These are phyloP conservation scores for Blastobotrys parvus DNA, from an alignment of 805 yeast genomes.

Conservation along the genomic window DNA sequence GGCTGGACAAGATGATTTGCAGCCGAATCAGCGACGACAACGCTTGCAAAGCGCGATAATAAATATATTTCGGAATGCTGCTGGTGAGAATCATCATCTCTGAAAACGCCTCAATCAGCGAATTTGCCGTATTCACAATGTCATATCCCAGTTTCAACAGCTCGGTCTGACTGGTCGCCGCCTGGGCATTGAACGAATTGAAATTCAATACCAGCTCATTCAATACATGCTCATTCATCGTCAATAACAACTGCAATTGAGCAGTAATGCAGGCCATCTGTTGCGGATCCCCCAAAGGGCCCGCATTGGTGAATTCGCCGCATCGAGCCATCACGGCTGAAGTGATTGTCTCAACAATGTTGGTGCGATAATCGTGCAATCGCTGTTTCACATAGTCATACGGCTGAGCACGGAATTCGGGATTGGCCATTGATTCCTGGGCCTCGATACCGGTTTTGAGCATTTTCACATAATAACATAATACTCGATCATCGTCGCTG, in stretches of 20 bases:
- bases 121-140: not conserved
- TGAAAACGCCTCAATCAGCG: not conserved
- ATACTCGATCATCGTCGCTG: not conserved
- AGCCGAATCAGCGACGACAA: conserved; percentile 12
- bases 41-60: conserved; percentile 15
- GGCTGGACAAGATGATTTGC: conserved; percentile 6
- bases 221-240: not conserved
- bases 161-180: not conserved
- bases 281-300: too few species aligned
- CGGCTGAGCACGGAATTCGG: not conserved
- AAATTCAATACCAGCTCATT: not conserved
- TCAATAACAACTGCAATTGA: not conserved
- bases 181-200: too few species aligned
- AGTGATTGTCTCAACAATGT: not conserved
- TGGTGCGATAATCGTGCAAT: not conserved
- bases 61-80: conserved; percentile 1
- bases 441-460: not conserved
- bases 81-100: not conserved
- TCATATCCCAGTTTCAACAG: not conserved
- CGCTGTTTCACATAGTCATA: not conserved
- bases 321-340: not conserved
- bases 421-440: not conserved
- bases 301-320: not conserved
- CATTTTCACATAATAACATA: not conserved
- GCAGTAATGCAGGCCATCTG: too few species aligned